Base-by-base conservation (phyloP, 305 asterid species). In the Fraxinus paxiana region DNA sequence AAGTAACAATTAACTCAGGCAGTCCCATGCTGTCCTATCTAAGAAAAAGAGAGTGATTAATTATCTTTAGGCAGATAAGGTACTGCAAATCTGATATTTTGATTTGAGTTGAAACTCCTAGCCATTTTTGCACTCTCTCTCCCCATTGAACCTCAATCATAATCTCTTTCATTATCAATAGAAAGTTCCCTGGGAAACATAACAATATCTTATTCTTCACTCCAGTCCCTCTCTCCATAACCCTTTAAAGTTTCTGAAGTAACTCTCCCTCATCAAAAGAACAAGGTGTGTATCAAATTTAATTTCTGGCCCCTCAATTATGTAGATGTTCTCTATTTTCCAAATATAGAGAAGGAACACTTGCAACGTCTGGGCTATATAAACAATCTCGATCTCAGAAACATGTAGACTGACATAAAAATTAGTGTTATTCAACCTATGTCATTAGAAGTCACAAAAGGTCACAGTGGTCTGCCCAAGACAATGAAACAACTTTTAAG, bases 151-250 rank as follows among this genome's bases (percentile, higher is more conserved):
- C 41, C 22, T 69, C 43, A 28, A 69, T n/a, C 72, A 63, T 4
- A 20, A 63, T 63, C 31, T 63, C 72, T 20, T 26, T 69, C 75
- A 67, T 67, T 67, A 26, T 26, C 38, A 69, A 30, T 69, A 30
- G 75, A 30, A 3, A 69, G 75, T 69, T 24, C 75, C 75, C 33
- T 15, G 2, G 7, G 37, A 69, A 35, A 69, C 18, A n/a, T 69
- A 69, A 69, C 75, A 69, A 30, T 28, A 31, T 69, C 75, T 24
- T 10, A 69, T 69, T 30, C 75, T 69, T 69, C 75, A 69, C 43
- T 28, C 20, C 41, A 69, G n/a, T 15, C 75, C 75, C 41, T 31
- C 41, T 31, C 72, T 63, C 12, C 75, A 5, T 69, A 69, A n/a
- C 63, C n/a, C 41, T 30, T 31, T 69, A 70, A 15, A 33, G 75